Evolutionary conservation across 148 eudicot species (phyloP), one percentile per base, ranked within the genome.

Genomic region (Cornus suecica): DNA sequence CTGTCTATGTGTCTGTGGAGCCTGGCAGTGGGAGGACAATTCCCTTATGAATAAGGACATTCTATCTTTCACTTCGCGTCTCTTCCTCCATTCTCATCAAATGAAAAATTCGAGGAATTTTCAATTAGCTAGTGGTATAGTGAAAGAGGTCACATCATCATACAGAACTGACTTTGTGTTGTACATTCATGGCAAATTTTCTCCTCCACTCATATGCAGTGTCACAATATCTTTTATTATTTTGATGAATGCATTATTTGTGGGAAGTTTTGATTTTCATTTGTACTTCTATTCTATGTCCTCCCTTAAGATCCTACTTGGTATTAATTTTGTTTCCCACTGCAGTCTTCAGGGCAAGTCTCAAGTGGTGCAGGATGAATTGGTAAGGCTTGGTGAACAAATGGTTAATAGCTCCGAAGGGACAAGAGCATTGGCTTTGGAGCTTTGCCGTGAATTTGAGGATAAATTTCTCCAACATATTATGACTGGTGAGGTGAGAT

Each of bases 371-470:
- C 97, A 95, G 84, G 99, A 95, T 81, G 97, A 95, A 79, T 74
- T 95, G 68, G 91, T 92, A 75, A 91, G 89, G 85, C 93, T 95
- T 85, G 99, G 99, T 66, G 99, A 92, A 81, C 83, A 83, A 73
- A 91, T 95, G 99, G 99, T 95, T 74, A 79, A 81, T 76, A 95
- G 97, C 76, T 37, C 89, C 68, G 99, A 95, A 86, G 99, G 99
- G 63, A 95, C 99, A 31, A 91, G 88, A 83, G 99, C 99, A 73
- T 84, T 95, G 84, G 99, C 99, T 10, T 77, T 95, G 78, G 97
- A 95, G 84, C 99, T 95, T 82, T 95, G 99, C 86, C 97, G 99
- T 69, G 99, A 95, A 80, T 95, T 95, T 77, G 99, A 95, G 86
- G 99, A 95, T 77, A 93, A 85, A 76, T 95, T 95, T 86, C 87